Base-by-base conservation (phyloP, 805 yeast species). In the Saccharomycodes ludwigii region DNA sequence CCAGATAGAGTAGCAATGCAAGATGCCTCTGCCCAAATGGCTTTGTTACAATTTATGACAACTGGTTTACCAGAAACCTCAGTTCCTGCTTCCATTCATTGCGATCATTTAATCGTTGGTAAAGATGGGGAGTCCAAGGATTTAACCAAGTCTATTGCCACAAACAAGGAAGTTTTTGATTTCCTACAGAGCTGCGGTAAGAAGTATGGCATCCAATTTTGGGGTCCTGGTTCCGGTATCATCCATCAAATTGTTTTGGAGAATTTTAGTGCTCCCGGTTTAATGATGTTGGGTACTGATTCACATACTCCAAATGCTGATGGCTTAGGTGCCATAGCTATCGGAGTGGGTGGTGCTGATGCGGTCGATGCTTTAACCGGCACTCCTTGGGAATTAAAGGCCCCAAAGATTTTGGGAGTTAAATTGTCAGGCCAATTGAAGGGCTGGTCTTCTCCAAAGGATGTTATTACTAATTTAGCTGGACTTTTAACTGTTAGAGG, bases 11-110 rank as follows among this genome's bases (percentile, higher is more conserved):
- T 91, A 29, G 98, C 98, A 18, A 88, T 93, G 94, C 98, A 91
- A 66, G 98, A 91, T 67, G 98, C 98, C n/a, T 82, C 95, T 20
- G 98, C 98, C 13, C 98, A 91, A 63, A 91, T 88, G 83, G 98
- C 98, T n/a, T 66, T 91, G 44, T 66, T 91, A 47, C 98, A 91
- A 63, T 91, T 91, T 65, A 91, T 91, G 95, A 84, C 96, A 33
- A 88, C 95, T 42, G 94, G 94, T 22, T 73, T 88, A 72, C 65
- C 79, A 31, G 58, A 72, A 22, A 88, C 95, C 13, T 80, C 81
- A 5, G 94, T 93, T 6, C 98, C 98, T 22, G 88, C 83, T 13
- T 82, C 95, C 5, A 88, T 91, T 41, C 98, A 91, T 61, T 91
- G 98, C 65, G 98, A 91, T 56, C 98, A 91, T 62, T 73, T 91